These are phyloP conservation scores for Annona squamosa DNA, from an alignment of 164 flowering plant species.

Conservation along the genomic window DNA sequence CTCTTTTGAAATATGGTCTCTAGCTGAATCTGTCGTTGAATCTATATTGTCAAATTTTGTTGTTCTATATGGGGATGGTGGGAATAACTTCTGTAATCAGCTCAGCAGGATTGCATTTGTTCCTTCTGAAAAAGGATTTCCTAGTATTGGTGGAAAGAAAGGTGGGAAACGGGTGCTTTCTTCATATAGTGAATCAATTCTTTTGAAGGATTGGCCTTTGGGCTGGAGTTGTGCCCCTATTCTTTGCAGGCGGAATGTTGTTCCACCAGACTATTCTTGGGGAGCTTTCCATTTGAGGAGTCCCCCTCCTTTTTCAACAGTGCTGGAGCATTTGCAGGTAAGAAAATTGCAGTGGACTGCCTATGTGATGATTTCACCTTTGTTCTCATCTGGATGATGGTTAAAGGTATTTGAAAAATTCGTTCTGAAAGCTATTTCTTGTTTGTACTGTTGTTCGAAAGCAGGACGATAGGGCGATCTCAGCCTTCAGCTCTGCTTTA, in stretches of 20 bases:
- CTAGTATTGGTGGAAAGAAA: constrained; percentile 57
- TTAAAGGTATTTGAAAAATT: background rate
- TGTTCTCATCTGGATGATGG: background rate
- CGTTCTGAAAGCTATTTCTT: background rate
- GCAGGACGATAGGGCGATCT: background rate
- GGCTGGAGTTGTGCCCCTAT: constrained; percentile 93
- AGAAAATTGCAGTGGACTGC: background rate
- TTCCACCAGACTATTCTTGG: constrained; percentile 97
- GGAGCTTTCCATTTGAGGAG: constrained; percentile 78
- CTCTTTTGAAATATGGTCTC: constrained; percentile 63
- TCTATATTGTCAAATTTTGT: constrained; percentile 76
- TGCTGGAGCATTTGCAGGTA: constrained; percentile 86
- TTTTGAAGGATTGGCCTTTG: constrained; percentile 91
- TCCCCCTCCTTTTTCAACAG: constrained; percentile 74
- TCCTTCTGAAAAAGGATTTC: constrained; percentile 85
- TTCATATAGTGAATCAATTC: constrained; percentile 72
- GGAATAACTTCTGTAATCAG: constrained; percentile 70
- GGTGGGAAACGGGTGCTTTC: constrained; percentile 77
- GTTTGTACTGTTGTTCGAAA: background rate
- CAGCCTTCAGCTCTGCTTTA: background rate
- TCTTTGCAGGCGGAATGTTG: constrained; percentile 47
- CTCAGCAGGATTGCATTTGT: constrained; percentile 78
- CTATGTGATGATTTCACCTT: background rate
- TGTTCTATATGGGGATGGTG: constrained; percentile 61
- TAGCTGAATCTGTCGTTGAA: constrained; percentile 73